Conservation (phyloP, 1,284 basidiomycete species). For the Spongispora temasekensis region DNA sequence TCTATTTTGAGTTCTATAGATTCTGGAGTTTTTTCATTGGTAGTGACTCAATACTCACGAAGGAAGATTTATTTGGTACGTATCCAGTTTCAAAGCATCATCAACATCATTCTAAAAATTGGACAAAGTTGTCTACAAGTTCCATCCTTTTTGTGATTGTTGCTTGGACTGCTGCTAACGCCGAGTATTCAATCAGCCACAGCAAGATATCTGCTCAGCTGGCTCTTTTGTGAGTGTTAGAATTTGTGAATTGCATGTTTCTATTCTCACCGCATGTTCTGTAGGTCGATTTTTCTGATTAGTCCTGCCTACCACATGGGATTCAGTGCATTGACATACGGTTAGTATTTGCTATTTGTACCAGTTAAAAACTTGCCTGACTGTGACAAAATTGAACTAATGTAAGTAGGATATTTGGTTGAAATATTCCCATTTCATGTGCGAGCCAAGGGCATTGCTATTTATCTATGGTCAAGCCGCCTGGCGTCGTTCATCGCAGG, state of each 20-base stretch:
- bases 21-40: neutral
- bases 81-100: neutral
- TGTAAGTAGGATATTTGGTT: slow-evolving; percentile 15
- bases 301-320: neutral
- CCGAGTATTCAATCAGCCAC: slow-evolving; percentile 10
- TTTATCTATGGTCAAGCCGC: slow-evolving; percentile 18
- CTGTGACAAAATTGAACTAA: neutral
- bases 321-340: neutral
- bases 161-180: slow-evolving; percentile 11
- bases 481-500: slow-evolving; percentile 8
- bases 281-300: neutral
- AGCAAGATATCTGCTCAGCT: slow-evolving; percentile 3
- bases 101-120: neutral
- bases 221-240: slow-evolving; percentile 5
- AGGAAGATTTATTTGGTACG: neutral
- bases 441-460: slow-evolving; percentile 15
- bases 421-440: slow-evolving; percentile 27
- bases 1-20: slow-evolving; percentile 6
- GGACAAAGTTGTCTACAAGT: neutral
- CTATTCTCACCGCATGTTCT: neutral
- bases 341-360: neutral
- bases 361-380: neutral
- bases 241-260: neutral
- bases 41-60: neutral
- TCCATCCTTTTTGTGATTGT: neutral